phyloP scores from a whole-genome alignment of 2,329 filamentous ascomycete genomes.

The Ceratocystis destructans region DNA sequence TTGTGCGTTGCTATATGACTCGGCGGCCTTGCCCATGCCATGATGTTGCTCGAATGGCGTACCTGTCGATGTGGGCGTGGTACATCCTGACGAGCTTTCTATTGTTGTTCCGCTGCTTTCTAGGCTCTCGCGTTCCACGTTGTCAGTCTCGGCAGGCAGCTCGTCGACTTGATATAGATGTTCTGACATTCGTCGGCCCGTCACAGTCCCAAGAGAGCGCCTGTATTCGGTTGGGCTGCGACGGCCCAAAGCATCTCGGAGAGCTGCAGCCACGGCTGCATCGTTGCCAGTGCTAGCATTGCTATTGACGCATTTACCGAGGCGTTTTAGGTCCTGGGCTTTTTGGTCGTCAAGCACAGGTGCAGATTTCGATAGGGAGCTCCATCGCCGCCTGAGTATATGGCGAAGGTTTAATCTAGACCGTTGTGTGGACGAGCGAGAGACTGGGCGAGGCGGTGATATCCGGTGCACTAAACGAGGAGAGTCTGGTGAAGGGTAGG shows the following conservation, averaged over 20 bases:
- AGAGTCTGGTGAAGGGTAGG: conserved; percentile 6
- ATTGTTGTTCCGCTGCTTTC: neutral
- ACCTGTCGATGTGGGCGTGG: conserved; percentile 1
- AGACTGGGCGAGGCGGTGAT: neutral
- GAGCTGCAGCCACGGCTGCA: neutral
- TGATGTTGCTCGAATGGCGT: neutral
- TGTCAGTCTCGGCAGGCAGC: conserved; percentile 4
- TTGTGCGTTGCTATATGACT: neutral
- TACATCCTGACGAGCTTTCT: neutral
- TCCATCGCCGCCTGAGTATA: conserved; percentile 12
- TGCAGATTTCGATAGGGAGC: conserved; percentile 6
- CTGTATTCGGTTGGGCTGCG: neutral
- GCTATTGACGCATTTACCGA: conserved; percentile 15
- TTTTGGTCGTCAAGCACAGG: conserved; percentile 11
- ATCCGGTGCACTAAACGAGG: conserved; percentile 12
- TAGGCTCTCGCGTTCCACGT: neutral
- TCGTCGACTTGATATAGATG: conserved; percentile 17
- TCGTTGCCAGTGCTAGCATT: conserved; percentile 12
- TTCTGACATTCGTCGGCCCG: conserved; percentile 10
- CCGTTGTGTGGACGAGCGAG: neutral
- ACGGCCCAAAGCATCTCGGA: neutral
- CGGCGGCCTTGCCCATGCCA: neutral
- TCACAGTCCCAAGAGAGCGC: neutral
- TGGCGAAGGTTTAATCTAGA: conserved; percentile 6
- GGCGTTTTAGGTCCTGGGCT: conserved; percentile 10